Conservation (phyloP, 306 rosid genomes). For the Quercus aquifolioides region DNA sequence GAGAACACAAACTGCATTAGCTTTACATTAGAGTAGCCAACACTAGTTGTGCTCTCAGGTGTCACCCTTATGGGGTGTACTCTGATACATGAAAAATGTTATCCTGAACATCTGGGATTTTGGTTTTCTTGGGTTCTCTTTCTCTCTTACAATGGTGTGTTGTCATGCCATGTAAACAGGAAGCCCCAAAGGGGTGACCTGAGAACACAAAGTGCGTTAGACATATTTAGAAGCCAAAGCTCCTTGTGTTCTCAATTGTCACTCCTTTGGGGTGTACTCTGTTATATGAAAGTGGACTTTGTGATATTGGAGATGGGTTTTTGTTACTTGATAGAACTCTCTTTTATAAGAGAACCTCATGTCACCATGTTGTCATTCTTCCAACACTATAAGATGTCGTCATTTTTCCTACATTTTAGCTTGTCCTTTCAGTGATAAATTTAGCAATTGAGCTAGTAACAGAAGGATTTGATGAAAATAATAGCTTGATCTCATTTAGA, state of each 20-base stretch:
- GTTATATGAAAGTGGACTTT: not conserved
- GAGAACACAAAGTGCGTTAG: slow-evolving; percentile 41
- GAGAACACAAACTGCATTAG: slow-evolving; percentile 31
- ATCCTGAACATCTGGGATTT: not conserved
- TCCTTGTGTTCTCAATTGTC: slow-evolving; percentile 36
- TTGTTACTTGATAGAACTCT: too few species aligned
- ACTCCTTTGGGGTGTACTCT: slow-evolving; percentile 35
- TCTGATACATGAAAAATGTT: not conserved
- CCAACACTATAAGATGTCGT: slow-evolving; percentile 5
- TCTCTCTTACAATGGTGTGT: not conserved
- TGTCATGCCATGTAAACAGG: not conserved
- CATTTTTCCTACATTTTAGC: not conserved
- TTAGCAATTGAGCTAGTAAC: too few species aligned
- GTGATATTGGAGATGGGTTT: not conserved
- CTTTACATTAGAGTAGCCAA: not conserved
- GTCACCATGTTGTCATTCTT: slow-evolving; percentile 35
- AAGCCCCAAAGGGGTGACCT: slow-evolving; percentile 46
- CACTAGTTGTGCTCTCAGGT: slow-evolving; percentile 24
- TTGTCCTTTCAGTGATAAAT: too few species aligned
- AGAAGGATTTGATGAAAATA: too few species aligned
- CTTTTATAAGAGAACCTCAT: not conserved
- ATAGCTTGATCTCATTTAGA: too few species aligned
- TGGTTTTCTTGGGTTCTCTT: not conserved
- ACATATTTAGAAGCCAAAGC: not conserved
- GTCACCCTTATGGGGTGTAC: slow-evolving; percentile 30